Evolutionary conservation across 192 early-diverging fungal species (phyloP).

Genomic region (Coemansia sp.): DNA sequence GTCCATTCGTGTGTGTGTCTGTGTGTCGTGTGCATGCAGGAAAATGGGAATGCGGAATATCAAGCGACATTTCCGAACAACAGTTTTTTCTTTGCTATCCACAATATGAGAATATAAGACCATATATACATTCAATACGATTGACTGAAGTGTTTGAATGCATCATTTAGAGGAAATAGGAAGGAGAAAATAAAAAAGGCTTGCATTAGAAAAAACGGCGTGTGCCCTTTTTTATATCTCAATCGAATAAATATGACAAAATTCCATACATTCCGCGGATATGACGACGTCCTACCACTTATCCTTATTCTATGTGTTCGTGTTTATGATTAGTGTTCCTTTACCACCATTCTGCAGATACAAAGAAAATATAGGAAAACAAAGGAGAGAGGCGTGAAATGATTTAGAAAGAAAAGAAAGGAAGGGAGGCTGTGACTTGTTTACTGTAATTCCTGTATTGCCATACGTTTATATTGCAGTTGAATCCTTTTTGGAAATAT

Average conservation of each 20-base stretch:
- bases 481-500: not conserved
- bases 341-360: no score
- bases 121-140: not conserved
- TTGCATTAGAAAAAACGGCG: not conserved
- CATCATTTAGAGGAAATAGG: not conserved
- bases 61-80: no score
- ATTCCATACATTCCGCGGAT: not conserved
- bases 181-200: not conserved
- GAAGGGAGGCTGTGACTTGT: not conserved
- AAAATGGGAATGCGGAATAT: no score
- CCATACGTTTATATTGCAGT: slow-evolving; percentile 4
- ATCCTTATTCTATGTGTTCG: no score
- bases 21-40: no score
- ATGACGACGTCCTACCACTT: not conserved
- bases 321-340: no score
- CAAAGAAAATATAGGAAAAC: no score
- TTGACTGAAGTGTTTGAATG: not conserved
- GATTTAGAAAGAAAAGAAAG: not conserved
- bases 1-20: no score
- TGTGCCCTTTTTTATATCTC: not conserved
- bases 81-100: no score
- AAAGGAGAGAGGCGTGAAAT: not conserved
- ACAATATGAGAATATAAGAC: not conserved
- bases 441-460: slow-evolving; percentile 3
- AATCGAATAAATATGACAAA: not conserved